Base-by-base conservation (phyloP, 768 basidiomycete genomes). In the Tulasnella sp. region DNA sequence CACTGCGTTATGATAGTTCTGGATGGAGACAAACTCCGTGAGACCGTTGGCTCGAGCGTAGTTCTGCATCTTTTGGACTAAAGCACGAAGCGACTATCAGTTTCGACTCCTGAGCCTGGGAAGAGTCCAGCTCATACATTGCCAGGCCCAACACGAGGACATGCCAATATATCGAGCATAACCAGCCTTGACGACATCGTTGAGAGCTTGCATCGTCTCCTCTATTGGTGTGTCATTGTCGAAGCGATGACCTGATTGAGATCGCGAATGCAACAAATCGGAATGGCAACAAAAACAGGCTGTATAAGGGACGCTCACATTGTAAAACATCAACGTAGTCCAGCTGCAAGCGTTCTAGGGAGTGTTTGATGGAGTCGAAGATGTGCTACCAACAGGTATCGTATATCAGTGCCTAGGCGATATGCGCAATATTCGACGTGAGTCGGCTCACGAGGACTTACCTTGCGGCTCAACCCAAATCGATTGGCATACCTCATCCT, bases 141-240 rank as follows among this genome's bases (percentile, higher is more conserved):
- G 64, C 42, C 70, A 72, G 7, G 74, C 73, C 63, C 65, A 71
- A 59, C 72, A 73, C 29, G 68, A 69, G 50, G 61, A 63, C 73
- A 73, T 73, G 29, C 74, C 74, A 61, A 76, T 74, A 64, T 76
- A 78, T 22, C 75, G 70, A 38, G 74, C 77, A 44, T 75, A 73
- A 2, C 77, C 77, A 3, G 72, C 72, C 61, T 77, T 70, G 15
- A 79, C 77, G 17, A 78, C 71, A 59, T 79, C 77, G 53, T 78
- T 75, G n/a, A 78, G 69, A 19, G 78, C 76, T 68, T 75, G 71
- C 76, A 78, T 78, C 64, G 71, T 72, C 65, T 74, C 74, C 56
- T 72, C 73, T 73, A 78, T 76, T 1, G 78, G 76, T 0, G 78
- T 78, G 19, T 78, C 73, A 4, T 67, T 55, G 63, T 80, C 78